Base-by-base conservation (phyloP, 2,329 filamentous ascomycete species). In the Alternaria triticimaculans region DNA sequence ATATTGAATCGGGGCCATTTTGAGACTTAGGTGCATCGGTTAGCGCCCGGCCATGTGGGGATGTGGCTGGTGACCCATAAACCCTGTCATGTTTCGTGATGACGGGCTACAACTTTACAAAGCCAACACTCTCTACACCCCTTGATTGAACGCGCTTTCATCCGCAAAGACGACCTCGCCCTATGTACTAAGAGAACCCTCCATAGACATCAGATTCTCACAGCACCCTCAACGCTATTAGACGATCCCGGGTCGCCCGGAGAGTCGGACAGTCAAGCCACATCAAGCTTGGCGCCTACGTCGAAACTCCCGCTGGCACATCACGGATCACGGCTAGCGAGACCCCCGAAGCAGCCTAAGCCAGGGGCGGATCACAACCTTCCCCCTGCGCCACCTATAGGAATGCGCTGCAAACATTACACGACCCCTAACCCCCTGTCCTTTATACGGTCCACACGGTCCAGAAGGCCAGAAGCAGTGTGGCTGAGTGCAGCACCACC, bases 401-500 rank as follows among this genome's bases (percentile, higher is more conserved):
- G 18, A 26, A 48, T 43, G 44, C 44, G 20, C 20, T 23, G 12
- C 12, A 41, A 53, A 53, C 49, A 30, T 37, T 53, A n/a, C 49
- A n/a, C 21, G 18, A 45, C 43, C 43, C 43, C 43, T 45, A 12
- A 45, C 18, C 49, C 49, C 49, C 14, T 53, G 28, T 53, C 6
- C 10, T 2, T 28, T 5, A 2, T 25, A 25, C 23, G 23, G 23
- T 25, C 23, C 23, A 25, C 7, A 12, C 26, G 53, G 63, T 65
- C 62, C 62, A 65, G 55, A 71, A 62, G 62, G 43, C 49, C 49
- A 53, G 49, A 53, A 11, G 49, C 30, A 45, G 57, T 63, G 68
- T 72, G 70, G 70, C 70, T 70, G 62, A 68, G 70, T 56, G 26
- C 30, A 41, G 50, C 59, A 56, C 9, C 18, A 44, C 37, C 9